A percentile compares a stretch with the other conserved stretches of the same genome.
Evolutionary conservation across 345 rosid genomes (phyloP).

Genomic region (Bruguiera parviflora): DNA sequence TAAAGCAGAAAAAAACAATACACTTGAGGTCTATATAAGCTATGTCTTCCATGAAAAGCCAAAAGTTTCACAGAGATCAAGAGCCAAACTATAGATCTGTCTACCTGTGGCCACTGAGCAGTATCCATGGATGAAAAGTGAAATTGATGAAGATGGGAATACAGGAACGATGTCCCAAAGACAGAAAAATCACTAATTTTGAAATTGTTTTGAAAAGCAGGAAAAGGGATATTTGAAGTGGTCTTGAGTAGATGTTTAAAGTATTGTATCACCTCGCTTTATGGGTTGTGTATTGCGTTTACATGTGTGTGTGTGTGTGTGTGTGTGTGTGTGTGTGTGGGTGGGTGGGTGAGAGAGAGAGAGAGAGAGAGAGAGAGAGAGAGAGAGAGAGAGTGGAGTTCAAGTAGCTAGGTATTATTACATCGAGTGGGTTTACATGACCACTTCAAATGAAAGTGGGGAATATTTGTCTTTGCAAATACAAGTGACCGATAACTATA

Average conservation of each 20-base stretch:
- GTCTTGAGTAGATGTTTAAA: neutral
- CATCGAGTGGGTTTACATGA: neutral
- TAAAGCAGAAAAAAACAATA: conserved; percentile 6
- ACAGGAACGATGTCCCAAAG: neutral
- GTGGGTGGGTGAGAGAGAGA: too few species aligned
- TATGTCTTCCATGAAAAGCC: neutral
- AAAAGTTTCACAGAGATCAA: conserved; percentile 5
- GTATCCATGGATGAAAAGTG: conserved; percentile 33
- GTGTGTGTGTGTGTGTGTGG: too few species aligned
- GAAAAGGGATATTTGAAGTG: neutral
- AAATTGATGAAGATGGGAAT: too few species aligned
- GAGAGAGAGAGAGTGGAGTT: neutral
- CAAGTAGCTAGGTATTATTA: neutral
- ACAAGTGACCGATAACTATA: neutral
- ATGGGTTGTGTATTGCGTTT: conserved; percentile 1
- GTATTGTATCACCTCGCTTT: conserved; percentile 12
- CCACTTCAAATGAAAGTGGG: neutral
- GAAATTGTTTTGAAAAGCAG: too few species aligned
- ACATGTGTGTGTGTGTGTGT: too few species aligned
- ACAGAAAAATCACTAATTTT: neutral
- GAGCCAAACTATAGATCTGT: conserved; percentile 21
- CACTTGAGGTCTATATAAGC: neutral
- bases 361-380: neutral
- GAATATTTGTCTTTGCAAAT: conserved; percentile 19
- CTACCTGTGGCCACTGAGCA: conserved; percentile 97